Conservation (phyloP, 2,329 filamentous ascomycete species). For the Diaporthe helianthi region DNA sequence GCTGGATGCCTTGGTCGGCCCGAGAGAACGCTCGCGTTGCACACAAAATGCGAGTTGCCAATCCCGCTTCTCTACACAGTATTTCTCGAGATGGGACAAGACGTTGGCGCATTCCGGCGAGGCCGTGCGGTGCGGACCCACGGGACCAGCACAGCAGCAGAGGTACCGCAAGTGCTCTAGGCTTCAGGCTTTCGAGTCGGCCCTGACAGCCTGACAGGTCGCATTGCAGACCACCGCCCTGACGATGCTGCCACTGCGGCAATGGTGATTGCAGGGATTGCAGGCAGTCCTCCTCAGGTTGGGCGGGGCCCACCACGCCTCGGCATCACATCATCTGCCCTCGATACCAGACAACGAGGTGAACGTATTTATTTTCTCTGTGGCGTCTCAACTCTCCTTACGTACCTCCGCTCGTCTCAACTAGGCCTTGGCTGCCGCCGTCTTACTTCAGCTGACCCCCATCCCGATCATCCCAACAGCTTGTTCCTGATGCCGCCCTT, state of each 20-base stretch:
- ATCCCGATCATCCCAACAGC: neutral
- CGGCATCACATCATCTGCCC: neutral
- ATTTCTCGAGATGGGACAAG: constrained; percentile 14
- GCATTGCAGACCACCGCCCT: neutral
- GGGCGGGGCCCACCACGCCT: neutral
- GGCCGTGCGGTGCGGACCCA: neutral
- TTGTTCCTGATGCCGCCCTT: neutral
- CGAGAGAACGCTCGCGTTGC: neutral
- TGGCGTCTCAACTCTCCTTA: too few relatives aligned
- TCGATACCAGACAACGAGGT: constrained; percentile 7
- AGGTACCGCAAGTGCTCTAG: constrained; percentile 1
- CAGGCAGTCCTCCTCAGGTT: neutral
- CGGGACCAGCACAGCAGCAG: neutral
- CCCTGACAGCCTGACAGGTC: constrained; percentile 13
- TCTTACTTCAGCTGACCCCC: constrained; percentile 10
- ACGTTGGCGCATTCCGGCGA: constrained; percentile 1
- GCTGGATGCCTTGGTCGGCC: neutral
- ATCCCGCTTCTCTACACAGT: constrained; percentile 24
- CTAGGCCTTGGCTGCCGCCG: neutral
- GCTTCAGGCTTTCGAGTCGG: constrained; percentile 1
- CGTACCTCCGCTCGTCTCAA: too few relatives aligned
- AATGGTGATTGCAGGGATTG: constrained; percentile 2
- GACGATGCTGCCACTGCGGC: neutral
- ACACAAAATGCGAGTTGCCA: neutral
- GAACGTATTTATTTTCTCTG: neutral